Conservation (phyloP, 768 basidiomycete species). For the Boletus subparvulus region DNA sequence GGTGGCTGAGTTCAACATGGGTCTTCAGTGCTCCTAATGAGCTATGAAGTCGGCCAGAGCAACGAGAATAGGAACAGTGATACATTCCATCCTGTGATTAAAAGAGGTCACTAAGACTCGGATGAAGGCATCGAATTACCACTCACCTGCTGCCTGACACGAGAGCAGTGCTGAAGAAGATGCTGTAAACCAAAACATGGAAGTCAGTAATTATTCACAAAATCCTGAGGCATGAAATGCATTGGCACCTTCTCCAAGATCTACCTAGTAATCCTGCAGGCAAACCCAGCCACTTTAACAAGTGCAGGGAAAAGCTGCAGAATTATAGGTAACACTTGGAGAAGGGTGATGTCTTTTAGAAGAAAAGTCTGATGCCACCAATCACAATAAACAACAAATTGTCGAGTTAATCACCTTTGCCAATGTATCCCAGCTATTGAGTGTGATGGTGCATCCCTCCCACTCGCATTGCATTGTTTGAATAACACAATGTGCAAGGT, state of each 20-base stretch:
- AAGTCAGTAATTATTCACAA: constrained; percentile 9
- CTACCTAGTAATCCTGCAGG: constrained; percentile 24
- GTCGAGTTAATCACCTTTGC: constrained; percentile 28
- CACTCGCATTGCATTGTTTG: constrained; percentile 31
- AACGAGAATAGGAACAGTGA: constrained; percentile 25
- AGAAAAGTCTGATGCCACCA: constrained; percentile 6
- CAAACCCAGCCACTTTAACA: constrained; percentile 6
- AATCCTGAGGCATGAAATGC: not conserved
- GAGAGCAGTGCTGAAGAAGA: constrained; percentile 25
- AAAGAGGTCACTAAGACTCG: not conserved
- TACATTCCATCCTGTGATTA: constrained; percentile 26
- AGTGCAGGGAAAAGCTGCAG: constrained; percentile 17
- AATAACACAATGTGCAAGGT: constrained; percentile 25
- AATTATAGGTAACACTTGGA: constrained; percentile 5
- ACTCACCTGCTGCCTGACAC: constrained; percentile 15
- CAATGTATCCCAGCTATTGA: constrained; percentile 31
- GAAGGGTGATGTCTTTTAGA: not conserved
- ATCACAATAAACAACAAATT: constrained; percentile 1
- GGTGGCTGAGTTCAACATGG: constrained; percentile 32
- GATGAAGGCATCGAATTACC: not conserved
- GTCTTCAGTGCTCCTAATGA: constrained; percentile 19
- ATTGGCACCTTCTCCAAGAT: constrained; percentile 11
- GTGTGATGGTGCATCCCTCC: constrained; percentile 24
- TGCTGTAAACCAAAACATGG: constrained; percentile 19
- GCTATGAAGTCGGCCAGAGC: constrained; percentile 27